These are phyloP conservation scores for Candida maltosa DNA, from an alignment of 805 yeast genomes.

Conservation along the genomic window DNA sequence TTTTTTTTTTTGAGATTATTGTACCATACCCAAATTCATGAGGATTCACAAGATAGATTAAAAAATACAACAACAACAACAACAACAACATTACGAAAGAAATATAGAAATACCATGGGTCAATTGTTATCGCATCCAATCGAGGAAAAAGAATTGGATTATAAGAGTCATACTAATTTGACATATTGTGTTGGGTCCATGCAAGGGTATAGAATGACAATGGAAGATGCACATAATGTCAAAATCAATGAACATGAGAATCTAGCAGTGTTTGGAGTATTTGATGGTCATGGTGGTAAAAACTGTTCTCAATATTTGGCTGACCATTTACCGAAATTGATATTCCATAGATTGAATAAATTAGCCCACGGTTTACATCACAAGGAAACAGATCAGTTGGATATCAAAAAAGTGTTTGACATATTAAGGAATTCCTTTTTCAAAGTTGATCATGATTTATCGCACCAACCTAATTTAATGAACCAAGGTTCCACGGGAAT, in stretches of 20 bases:
- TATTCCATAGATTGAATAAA: slow-evolving; percentile 20
- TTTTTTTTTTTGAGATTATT: too few relatives aligned
- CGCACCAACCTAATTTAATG: slow-evolving; percentile 18
- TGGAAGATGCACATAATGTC: slow-evolving; percentile 73
- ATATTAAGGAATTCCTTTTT: slow-evolving; percentile 28
- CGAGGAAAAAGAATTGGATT: slow-evolving; percentile 60
- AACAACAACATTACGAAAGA: too few relatives aligned
- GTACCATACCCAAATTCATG: too few relatives aligned
- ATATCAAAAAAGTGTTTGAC: neutral
- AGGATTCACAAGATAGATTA: too few relatives aligned
- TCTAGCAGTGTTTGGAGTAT: slow-evolving; percentile 60
- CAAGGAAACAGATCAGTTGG: neutral
- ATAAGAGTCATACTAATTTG: slow-evolving; percentile 40
- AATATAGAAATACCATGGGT: slow-evolving; percentile 48
- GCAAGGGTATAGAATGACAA: slow-evolving; percentile 73
- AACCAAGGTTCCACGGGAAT: slow-evolving; percentile 45
- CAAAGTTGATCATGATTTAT: slow-evolving; percentile 30
- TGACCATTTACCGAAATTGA: slow-evolving; percentile 32
- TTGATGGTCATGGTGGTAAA: slow-evolving; percentile 82
- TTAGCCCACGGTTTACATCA: slow-evolving; percentile 8
- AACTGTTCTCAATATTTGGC: slow-evolving; percentile 56
- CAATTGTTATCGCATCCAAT: slow-evolving; percentile 72
- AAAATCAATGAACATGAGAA: slow-evolving; percentile 41
- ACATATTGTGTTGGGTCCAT: slow-evolving; percentile 67
- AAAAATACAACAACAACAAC: too few relatives aligned